Conservation (phyloP, 2,329 filamentous ascomycete genomes). For the Colletotrichum viniferum region DNA sequence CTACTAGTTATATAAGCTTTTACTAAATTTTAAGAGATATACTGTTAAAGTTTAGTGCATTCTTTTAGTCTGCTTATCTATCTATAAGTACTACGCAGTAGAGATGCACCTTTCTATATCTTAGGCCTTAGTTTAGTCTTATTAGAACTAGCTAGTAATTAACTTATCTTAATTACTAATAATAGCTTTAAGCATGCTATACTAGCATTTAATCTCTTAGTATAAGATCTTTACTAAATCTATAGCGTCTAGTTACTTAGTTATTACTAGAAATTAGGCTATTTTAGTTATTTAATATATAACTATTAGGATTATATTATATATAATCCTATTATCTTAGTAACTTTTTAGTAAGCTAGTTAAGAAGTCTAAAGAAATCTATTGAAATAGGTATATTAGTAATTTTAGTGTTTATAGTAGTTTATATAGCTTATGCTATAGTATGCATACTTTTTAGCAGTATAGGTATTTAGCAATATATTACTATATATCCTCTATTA, state of each 20-base stretch:
- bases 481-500: neutral
- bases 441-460: neutral
- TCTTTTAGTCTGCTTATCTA: too few species aligned
- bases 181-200: too few species aligned
- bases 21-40: too few species aligned
- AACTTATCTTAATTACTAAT: too few species aligned
- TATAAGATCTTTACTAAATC: too few species aligned
- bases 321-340: neutral
- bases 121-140: too few species aligned
- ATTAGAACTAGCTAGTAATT: too few species aligned
- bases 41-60: rapidly evolving
- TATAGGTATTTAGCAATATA: neutral
- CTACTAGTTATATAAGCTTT: too few species aligned
- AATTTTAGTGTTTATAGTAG: neutral
- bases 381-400: neutral
- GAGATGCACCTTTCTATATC: too few species aligned
- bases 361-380: neutral
- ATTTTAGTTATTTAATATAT: neutral
- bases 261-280: neutral
- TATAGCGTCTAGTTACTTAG: too few species aligned
- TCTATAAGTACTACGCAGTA: too few species aligned
- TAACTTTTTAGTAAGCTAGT: neutral
- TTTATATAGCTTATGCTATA: neutral
- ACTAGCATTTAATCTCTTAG: too few species aligned
- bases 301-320: neutral